Evolutionary conservation across 2,329 filamentous ascomycete genomes (phyloP).

Genomic region (Ophiosphaerella korrae): DNA sequence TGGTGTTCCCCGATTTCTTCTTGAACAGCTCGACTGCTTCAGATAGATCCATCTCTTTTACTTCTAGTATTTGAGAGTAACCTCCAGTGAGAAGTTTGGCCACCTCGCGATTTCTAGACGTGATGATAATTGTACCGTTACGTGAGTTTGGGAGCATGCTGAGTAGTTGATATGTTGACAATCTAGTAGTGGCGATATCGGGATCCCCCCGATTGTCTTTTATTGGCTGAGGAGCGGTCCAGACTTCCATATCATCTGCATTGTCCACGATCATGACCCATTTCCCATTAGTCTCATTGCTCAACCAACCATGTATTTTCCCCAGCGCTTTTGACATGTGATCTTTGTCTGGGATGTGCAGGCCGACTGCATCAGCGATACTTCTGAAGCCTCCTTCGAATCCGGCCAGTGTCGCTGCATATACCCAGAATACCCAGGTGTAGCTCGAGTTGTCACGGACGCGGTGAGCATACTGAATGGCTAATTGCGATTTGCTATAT

Average conservation of each 20-base stretch:
- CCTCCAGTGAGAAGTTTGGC: slow-evolving; percentile 24
- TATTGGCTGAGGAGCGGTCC: background rate
- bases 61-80: slow-evolving; percentile 6
- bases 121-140: slow-evolving; percentile 18
- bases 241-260: slow-evolving; percentile 25
- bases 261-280: slow-evolving; percentile 45
- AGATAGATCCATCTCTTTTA: slow-evolving; percentile 19
- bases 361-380: slow-evolving; percentile 25
- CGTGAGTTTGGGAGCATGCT: slow-evolving; percentile 14
- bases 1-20: slow-evolving; percentile 7
- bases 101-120: slow-evolving; percentile 17
- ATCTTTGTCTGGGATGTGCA: slow-evolving; percentile 29
- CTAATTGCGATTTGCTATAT: slow-evolving; percentile 17
- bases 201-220: background rate
- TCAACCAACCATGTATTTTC: slow-evolving; percentile 32
- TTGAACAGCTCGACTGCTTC: slow-evolving; percentile 14
- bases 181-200: too few relatives aligned
- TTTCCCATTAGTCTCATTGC: slow-evolving; percentile 19
- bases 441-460: slow-evolving; percentile 6
- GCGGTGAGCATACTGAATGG: slow-evolving; percentile 13
- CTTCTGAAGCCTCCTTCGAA: slow-evolving; percentile 3
- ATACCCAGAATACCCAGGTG: slow-evolving; percentile 20
- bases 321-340: slow-evolving; percentile 14
- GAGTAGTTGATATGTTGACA: background rate
- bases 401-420: slow-evolving; percentile 11